A percentile compares a stretch with the other conserved stretches of the same genome.
Evolutionary conservation across 352 stramenopile species (phyloP).

Genomic region (Aphanomyces cochlioides): DNA sequence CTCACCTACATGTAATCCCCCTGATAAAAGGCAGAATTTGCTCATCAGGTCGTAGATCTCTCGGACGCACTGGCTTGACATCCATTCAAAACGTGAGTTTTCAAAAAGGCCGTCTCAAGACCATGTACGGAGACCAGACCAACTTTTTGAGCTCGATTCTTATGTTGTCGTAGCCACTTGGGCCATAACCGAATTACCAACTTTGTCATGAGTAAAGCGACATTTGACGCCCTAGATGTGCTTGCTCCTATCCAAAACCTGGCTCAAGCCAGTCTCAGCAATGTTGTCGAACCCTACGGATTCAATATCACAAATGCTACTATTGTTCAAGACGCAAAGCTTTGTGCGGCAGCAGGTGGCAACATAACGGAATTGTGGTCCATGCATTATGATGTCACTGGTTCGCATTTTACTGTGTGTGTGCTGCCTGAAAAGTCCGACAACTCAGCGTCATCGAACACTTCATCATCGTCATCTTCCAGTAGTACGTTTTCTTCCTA

Average conservation of each 20-base stretch:
- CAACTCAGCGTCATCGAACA: background rate
- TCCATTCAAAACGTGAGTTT: background rate
- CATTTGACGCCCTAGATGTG: conserved; percentile 10
- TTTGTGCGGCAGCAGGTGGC: background rate
- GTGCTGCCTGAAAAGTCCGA: conserved; percentile 6
- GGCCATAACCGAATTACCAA: background rate
- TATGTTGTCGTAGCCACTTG: conserved; percentile 2
- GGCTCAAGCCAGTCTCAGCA: background rate
- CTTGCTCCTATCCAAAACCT: conserved; percentile 1
- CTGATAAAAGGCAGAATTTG: background rate
- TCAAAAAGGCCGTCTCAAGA: too few relatives aligned
- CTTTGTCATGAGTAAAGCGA: conserved; percentile 3
- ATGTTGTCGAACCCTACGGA: background rate
- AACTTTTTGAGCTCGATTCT: background rate
- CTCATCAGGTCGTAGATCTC: background rate
- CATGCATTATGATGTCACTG: background rate
- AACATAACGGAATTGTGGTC: conserved; percentile 10
- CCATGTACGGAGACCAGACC: too few relatives aligned
- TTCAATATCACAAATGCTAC: conserved; percentile 5
- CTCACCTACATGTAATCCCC: background rate
- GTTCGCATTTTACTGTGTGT: background rate
- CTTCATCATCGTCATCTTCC: background rate
- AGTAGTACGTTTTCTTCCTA: background rate
- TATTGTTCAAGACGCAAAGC: conserved; percentile 1
- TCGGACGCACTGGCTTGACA: background rate